Conservation (phyloP, 805 yeast genomes). For the Nakazawaea laoshanensis region DNA sequence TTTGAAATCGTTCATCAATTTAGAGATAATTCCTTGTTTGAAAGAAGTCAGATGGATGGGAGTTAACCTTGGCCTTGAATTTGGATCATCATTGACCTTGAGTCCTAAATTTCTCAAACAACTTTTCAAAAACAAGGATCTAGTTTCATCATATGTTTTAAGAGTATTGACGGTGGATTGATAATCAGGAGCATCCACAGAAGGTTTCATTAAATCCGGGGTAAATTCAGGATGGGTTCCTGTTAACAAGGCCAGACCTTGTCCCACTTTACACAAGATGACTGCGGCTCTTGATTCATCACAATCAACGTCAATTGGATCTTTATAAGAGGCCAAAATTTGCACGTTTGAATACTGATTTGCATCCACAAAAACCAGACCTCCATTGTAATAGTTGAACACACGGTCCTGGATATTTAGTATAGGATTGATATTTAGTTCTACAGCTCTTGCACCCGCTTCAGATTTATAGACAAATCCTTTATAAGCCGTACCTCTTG, state of each 20-base stretch:
- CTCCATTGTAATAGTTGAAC: constrained; percentile 74
- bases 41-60: constrained; percentile 51
- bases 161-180: constrained; percentile 30
- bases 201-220: constrained; percentile 36
- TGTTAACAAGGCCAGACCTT: constrained; percentile 66
- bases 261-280: constrained; percentile 57
- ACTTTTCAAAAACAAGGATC: constrained; percentile 49
- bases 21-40: constrained; percentile 19
- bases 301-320: constrained; percentile 41
- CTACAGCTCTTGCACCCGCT: constrained; percentile 60
- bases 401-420: constrained; percentile 21
- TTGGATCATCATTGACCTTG: constrained; percentile 48
- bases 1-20: constrained; percentile 24
- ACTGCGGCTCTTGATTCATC: constrained; percentile 55
- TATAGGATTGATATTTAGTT: constrained; percentile 27
- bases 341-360: constrained; percentile 51
- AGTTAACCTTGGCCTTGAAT: constrained; percentile 55
- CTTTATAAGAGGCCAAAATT: constrained; percentile 63
- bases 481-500: constrained; percentile 70
- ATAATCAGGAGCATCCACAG: constrained; percentile 21
- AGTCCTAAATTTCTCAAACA: constrained; percentile 57
- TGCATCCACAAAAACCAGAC: constrained; percentile 78
- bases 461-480: constrained; percentile 81
- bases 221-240: constrained; percentile 91
- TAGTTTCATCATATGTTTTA: constrained; percentile 29